phyloP scores from a whole-genome alignment of 1,284 basidiomycete species.

The Coniferiporia sulphurascens region DNA sequence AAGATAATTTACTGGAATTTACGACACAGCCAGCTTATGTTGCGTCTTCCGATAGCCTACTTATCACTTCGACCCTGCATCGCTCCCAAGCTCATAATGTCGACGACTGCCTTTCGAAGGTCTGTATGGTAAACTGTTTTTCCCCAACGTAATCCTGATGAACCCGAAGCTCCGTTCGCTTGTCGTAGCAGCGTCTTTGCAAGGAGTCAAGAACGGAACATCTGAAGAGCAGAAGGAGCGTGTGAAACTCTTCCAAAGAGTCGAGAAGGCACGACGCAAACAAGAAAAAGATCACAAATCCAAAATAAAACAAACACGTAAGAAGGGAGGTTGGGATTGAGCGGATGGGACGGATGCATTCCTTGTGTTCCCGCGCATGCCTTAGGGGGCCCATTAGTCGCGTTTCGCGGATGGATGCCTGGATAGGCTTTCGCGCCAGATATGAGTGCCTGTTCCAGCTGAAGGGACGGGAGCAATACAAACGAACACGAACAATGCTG shows the following conservation, averaged over 20 bases:
- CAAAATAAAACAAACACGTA: slow-evolving; percentile 36
- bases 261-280: slow-evolving; percentile 41
- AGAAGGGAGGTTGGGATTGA: slow-evolving; percentile 27
- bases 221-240: slow-evolving; percentile 50
- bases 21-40: slow-evolving; percentile 55
- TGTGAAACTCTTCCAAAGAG: slow-evolving; percentile 42
- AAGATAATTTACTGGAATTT: not conserved
- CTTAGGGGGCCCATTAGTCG: too few species aligned
- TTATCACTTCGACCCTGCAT: slow-evolving; percentile 59
- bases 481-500: not conserved
- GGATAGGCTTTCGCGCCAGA: too few species aligned
- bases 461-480: not conserved
- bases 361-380: too few species aligned
- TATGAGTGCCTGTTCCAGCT: too few species aligned
- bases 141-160: not conserved
- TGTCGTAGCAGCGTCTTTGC: slow-evolving; percentile 43
- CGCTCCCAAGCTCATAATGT: slow-evolving; percentile 75
- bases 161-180: slow-evolving; percentile 47
- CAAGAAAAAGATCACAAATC: slow-evolving; percentile 51
- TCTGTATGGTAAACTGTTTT: slow-evolving; percentile 22
- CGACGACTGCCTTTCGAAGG: slow-evolving; percentile 66
- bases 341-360: not conserved
- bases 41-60: slow-evolving; percentile 55
- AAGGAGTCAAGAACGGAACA: slow-evolving; percentile 48
- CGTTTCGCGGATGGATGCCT: too few species aligned